These are phyloP conservation scores for Microbotryum scabiosae DNA, from an alignment of 1,284 basidiomycete genomes.

Conservation along the genomic window DNA sequence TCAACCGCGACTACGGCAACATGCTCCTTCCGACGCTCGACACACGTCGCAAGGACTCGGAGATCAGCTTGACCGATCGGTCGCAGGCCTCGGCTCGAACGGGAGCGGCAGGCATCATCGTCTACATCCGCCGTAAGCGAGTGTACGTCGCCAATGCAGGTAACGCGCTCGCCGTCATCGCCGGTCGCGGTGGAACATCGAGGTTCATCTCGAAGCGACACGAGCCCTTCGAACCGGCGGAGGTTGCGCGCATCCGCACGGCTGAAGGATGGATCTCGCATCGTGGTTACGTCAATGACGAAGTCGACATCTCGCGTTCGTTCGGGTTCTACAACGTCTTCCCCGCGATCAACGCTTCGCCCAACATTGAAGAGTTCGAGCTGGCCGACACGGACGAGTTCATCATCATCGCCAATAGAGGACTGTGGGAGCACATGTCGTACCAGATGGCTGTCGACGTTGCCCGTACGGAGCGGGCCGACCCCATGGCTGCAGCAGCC, in stretches of 20 bases:
- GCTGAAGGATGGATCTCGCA: constrained; percentile 96
- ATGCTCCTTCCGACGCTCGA: constrained; percentile 54
- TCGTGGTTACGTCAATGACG: constrained; percentile 87
- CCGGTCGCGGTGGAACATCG: constrained; percentile 64
- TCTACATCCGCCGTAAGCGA: constrained; percentile 73
- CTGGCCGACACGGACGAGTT: constrained; percentile 88
- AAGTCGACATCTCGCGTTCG: constrained; percentile 79
- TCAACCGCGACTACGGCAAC: constrained; percentile 57
- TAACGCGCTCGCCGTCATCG: constrained; percentile 80
- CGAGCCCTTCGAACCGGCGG: constrained; percentile 79
- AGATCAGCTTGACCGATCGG: constrained; percentile 31
- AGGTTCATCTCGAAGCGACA: constrained; percentile 71
- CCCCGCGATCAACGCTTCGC: constrained; percentile 83
- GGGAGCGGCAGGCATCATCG: constrained; percentile 79
- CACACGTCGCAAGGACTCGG: constrained; percentile 34
- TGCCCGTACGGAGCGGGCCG: constrained; percentile 69
- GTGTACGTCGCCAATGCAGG: constrained; percentile 89
- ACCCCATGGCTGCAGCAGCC: constrained; percentile 95
- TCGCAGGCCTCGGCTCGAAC: constrained; percentile 42
- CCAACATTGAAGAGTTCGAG: constrained; percentile 62
- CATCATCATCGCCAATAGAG: constrained; percentile 87
- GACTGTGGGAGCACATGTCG: constrained; percentile 88
- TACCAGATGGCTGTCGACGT: constrained; percentile 97
- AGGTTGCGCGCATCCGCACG: constrained; percentile 75
- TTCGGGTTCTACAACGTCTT: constrained; percentile 91